phyloP scores from a whole-genome alignment of 208 protist species.

The Wallacemonas sp. region DNA sequence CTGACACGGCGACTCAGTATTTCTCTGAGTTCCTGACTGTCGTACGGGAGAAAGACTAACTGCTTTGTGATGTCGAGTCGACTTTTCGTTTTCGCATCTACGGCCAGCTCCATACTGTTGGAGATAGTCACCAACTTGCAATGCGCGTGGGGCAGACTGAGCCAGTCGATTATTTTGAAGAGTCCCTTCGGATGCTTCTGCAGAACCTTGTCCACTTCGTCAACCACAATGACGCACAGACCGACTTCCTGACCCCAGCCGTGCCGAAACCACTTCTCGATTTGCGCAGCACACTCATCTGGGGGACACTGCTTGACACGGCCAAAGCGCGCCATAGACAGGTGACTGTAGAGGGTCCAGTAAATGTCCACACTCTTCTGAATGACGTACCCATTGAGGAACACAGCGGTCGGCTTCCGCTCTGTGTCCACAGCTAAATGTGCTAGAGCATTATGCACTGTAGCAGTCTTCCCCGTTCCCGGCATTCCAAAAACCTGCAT shows the following conservation, averaged over 20 bases:
- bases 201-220: conserved; percentile 87
- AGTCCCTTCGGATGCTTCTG: conserved; percentile 80
- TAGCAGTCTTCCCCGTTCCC: conserved; percentile 87
- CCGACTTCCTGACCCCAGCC: conserved; percentile 42
- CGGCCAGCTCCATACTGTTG: conserved; percentile 84
- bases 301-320: conserved; percentile 40
- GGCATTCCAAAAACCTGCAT: conserved; percentile 92
- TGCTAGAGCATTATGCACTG: conserved; percentile 71
- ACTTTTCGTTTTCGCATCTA: conserved; percentile 85
- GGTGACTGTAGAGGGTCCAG: conserved; percentile 78
- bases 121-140: conserved; percentile 90
- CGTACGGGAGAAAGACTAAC: conserved; percentile 84
- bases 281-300: conserved; percentile 63
- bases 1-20: conserved; percentile 67
- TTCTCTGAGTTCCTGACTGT: conserved; percentile 61
- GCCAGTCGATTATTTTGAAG: conserved; percentile 87
- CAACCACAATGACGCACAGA: conserved; percentile 86
- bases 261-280: conserved; percentile 80
- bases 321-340: conserved; percentile 61
- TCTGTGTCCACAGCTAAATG: conserved; percentile 29
- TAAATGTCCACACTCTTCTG: conserved; percentile 89
- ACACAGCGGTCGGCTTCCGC: conserved; percentile 69
- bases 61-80: conserved; percentile 78
- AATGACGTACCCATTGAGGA: conserved; percentile 89
- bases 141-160: conserved; percentile 69